Conservation (phyloP, 2,329 filamentous ascomycete genomes). For the Cladophialophora carrionii region DNA sequence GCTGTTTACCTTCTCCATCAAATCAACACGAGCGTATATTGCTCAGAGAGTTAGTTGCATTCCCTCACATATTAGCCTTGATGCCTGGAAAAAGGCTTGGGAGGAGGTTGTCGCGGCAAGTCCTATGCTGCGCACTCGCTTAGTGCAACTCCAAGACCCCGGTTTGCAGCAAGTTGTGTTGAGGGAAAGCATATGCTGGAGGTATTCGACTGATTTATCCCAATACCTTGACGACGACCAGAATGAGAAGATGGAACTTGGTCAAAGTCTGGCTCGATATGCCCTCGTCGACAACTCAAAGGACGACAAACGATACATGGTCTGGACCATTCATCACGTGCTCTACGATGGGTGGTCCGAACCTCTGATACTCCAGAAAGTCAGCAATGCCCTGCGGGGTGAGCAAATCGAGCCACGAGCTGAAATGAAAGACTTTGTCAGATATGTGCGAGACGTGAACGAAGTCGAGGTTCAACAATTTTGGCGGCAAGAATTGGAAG, state of each 20-base stretch:
- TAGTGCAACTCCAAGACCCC: conserved; percentile 46
- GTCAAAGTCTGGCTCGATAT: conserved; percentile 44
- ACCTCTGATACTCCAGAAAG: conserved; percentile 44
- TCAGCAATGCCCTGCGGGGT: conserved; percentile 44
- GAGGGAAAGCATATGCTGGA: conserved; percentile 45
- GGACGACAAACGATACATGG: conserved; percentile 45
- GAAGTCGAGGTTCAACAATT: conserved; percentile 50
- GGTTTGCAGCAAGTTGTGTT: conserved; percentile 50
- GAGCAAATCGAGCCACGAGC: conserved; percentile 7
- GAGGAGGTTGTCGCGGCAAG: conserved; percentile 50
- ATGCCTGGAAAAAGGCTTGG: conserved; percentile 53
- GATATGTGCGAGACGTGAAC: conserved; percentile 49
- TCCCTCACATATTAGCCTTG: conserved; percentile 45
- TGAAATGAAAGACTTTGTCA: conserved; percentile 55
- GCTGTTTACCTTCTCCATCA: conserved; percentile 53
- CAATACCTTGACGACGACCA: conserved; percentile 38
- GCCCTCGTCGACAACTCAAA: conserved; percentile 42
- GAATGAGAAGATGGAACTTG: conserved; percentile 43
- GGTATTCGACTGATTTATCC: conserved; percentile 40
- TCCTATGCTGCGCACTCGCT: conserved; percentile 55
- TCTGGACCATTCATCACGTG: conserved; percentile 57
- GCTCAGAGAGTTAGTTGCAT: conserved; percentile 52
- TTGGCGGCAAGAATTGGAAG: conserved; percentile 54
- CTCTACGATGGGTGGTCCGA: conserved; percentile 57
- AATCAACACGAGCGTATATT: conserved; percentile 49